These are phyloP conservation scores for Plantago lanceolata DNA, from an alignment of 305 asterid genomes.

Conservation along the genomic window DNA sequence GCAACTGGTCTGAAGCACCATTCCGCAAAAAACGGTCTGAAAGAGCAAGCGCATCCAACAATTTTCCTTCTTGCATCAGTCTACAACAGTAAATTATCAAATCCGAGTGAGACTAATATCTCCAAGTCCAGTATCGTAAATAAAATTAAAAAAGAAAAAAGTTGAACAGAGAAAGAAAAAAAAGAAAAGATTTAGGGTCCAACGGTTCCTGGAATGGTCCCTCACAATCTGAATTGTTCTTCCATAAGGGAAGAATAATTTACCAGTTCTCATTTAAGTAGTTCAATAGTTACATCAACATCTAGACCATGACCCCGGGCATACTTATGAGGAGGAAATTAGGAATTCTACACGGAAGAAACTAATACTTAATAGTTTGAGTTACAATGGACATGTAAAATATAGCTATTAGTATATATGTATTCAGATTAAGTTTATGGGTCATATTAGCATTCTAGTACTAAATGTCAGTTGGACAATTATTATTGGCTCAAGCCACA, in stretches of 20 bases:
- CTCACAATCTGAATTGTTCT: constrained; percentile 13
- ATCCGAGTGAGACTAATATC: constrained; percentile 15
- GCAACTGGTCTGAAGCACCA: constrained; percentile 92
- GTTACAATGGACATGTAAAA: too few species aligned
- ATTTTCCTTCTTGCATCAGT: constrained; percentile 83
- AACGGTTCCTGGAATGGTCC: constrained; percentile 14
- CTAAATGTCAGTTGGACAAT: neutral
- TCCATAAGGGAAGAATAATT: neutral
- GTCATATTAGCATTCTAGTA: neutral
- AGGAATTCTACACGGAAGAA: neutral
- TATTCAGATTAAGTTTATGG: neutral
- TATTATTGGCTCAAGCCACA: neutral
- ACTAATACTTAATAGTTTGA: neutral
- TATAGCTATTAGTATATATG: neutral
- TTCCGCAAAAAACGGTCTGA: constrained; percentile 90
- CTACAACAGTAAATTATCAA: constrained; percentile 38
- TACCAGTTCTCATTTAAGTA: neutral
- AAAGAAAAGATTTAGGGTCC: constrained; percentile 16
- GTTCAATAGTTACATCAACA: neutral
- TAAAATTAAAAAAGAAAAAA: neutral
- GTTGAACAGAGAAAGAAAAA: constrained; percentile 7
- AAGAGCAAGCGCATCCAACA: constrained; percentile 92
- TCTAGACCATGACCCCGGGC: neutral
- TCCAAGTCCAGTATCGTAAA: constrained; percentile 7
- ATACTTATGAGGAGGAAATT: neutral